A percentile compares a stretch with the other conserved stretches of the same genome.
phyloP scores from a whole-genome alignment of 2,329 filamentous ascomycete species.

The Aspergillus aculeatus region DNA sequence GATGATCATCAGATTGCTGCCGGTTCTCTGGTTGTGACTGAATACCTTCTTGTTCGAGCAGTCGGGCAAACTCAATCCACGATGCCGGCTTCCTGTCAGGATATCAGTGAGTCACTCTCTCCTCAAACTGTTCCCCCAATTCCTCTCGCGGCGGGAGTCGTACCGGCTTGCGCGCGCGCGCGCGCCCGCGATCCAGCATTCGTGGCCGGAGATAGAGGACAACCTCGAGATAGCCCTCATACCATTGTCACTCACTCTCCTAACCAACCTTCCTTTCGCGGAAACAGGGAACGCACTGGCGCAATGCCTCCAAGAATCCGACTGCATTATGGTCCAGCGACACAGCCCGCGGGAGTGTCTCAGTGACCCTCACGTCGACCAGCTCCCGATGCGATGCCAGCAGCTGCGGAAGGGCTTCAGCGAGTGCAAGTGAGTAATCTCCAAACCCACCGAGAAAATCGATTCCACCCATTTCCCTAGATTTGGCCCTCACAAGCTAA shows the following conservation, averaged over 20 bases:
- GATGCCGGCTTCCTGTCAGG: constrained; percentile 96
- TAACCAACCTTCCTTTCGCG: constrained; percentile 16
- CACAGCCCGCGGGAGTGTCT: constrained; percentile 86
- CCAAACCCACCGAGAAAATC: no score
- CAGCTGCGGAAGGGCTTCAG: constrained; percentile 90
- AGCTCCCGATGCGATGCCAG: constrained; percentile 82
- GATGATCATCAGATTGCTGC: background rate
- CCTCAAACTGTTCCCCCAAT: background rate
- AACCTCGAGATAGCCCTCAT: background rate
- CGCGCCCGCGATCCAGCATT: no score
- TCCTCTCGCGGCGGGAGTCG: no score
- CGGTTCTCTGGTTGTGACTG: background rate
- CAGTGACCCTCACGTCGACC: constrained; percentile 74
- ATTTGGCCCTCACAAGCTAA: no score
- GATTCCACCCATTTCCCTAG: no score
- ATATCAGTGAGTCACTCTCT: constrained; percentile 69
- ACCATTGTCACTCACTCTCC: background rate
- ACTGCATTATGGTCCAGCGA: constrained; percentile 92
- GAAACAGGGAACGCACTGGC: constrained; percentile 80
- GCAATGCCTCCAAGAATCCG: constrained; percentile 90
- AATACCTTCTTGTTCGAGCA: background rate
- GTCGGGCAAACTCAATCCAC: constrained; percentile 27
- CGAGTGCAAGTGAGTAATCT: constrained; percentile 69
- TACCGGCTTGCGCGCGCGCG: no score
- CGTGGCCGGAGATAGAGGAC: no score